Evolutionary conservation across 176 grass and related monocot species (phyloP).

Genomic region (Eleusine coracana): DNA sequence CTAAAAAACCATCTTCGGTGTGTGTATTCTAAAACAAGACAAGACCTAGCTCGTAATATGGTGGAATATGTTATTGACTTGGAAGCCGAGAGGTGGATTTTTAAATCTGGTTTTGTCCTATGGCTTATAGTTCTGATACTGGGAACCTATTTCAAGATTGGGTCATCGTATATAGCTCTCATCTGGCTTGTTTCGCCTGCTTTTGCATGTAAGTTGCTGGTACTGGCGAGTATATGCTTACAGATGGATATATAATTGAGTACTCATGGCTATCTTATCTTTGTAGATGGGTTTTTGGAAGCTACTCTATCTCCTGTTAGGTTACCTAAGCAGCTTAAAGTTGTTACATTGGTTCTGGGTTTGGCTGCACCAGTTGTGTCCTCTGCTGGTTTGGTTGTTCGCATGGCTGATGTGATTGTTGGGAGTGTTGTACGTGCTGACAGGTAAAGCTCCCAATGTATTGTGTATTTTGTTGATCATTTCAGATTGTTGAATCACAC

Average conservation of each 20-base stretch:
- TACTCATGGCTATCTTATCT: constrained; percentile 37
- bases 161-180: constrained; percentile 78
- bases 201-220: constrained; percentile 85
- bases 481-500: constrained; percentile 9
- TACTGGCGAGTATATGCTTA: constrained; percentile 22
- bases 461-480: constrained; percentile 21
- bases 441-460: constrained; percentile 55
- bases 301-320: constrained; percentile 78
- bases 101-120: constrained; percentile 86
- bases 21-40: constrained; percentile 47
- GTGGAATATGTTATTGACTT: constrained; percentile 59
- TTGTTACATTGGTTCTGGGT: constrained; percentile 78
- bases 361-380: constrained; percentile 64
- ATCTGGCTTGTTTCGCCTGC: constrained; percentile 93
- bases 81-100: constrained; percentile 99
- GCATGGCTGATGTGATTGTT: constrained; percentile 68
- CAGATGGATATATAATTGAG: constrained; percentile 15
- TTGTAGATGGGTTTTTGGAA: constrained; percentile 94
- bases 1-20: constrained; percentile 53
- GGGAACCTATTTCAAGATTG: constrained; percentile 80
- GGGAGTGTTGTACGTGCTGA: constrained; percentile 75
- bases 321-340: constrained; percentile 84
- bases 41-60: constrained; percentile 30
- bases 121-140: constrained; percentile 86
- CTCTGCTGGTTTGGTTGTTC: constrained; percentile 73